A percentile compares a stretch with the other conserved stretches of the same genome.
phyloP scores from a whole-genome alignment of 352 stramenopile species.

The Phytophthora sp. region DNA sequence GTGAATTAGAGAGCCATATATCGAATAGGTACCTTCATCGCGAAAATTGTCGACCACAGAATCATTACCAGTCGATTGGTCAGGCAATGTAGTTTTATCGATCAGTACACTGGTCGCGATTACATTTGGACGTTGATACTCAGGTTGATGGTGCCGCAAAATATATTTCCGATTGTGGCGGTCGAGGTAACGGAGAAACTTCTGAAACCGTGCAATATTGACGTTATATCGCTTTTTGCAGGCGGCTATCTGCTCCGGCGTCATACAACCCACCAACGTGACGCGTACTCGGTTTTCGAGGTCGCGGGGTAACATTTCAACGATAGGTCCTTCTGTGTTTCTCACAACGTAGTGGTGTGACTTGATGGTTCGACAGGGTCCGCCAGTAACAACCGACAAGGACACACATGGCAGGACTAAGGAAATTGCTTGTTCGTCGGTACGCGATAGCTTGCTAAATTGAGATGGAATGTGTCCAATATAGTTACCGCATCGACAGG shows the following conservation, averaged over 20 bases:
- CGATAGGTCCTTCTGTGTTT: constrained; percentile 15
- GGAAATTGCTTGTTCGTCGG: background rate
- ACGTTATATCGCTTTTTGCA: constrained; percentile 8
- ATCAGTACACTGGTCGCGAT: background rate
- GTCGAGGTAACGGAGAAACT: background rate
- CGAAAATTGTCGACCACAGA: background rate
- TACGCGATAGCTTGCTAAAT: background rate
- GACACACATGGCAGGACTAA: background rate
- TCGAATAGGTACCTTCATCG: constrained; percentile 12
- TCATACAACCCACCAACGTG: constrained; percentile 3
- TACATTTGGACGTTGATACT: background rate
- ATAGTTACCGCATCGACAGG: background rate
- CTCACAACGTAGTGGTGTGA: constrained; percentile 15
- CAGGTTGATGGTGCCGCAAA: background rate
- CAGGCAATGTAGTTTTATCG: background rate
- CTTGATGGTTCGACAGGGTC: background rate
- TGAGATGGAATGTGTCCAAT: background rate
- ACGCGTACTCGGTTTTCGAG: background rate
- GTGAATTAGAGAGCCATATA: background rate
- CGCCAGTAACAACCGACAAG: constrained; percentile 1
- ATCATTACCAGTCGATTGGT: background rate
- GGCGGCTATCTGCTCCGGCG: background rate
- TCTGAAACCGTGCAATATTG: background rate
- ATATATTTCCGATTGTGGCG: background rate
- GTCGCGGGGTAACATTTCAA: constrained; percentile 5